A percentile compares a stretch with the other conserved stretches of the same genome.
Conservation (phyloP, 352 stramenopile genomes). For the Achlya hypogyna region DNA sequence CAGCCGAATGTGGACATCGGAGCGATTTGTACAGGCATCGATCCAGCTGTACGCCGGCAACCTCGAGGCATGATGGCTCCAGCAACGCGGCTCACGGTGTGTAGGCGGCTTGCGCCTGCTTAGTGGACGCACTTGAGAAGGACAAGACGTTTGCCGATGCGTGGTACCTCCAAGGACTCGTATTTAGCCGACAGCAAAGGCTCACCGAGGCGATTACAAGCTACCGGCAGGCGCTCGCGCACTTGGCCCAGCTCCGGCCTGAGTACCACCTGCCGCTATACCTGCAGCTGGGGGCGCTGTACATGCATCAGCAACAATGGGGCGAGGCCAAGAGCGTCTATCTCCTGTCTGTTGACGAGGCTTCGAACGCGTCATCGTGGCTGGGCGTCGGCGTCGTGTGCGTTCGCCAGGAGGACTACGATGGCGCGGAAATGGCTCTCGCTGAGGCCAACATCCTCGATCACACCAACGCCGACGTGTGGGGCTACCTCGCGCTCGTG, state of each 20-base stretch:
- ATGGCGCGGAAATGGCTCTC: slow-evolving; percentile 47
- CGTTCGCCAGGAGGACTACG: slow-evolving; percentile 52
- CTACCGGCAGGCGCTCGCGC: slow-evolving; percentile 37
- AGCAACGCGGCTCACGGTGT: neutral
- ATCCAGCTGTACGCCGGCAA: neutral
- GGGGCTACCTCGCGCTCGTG: slow-evolving; percentile 62
- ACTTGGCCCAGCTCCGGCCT: slow-evolving; percentile 24
- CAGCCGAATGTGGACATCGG: neutral
- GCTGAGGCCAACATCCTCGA: slow-evolving; percentile 71
- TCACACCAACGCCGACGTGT: slow-evolving; percentile 51
- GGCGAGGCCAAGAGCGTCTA: slow-evolving; percentile 42
- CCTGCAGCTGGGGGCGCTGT: slow-evolving; percentile 46
- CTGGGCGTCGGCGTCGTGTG: slow-evolving; percentile 64
- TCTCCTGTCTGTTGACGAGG: slow-evolving; percentile 44
- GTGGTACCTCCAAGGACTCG: slow-evolving; percentile 10
- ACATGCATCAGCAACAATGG: slow-evolving; percentile 62
- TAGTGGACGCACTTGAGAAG: slow-evolving; percentile 1
- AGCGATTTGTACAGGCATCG: slow-evolving; percentile 1
- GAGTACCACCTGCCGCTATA: slow-evolving; percentile 35
- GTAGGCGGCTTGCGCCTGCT: neutral
- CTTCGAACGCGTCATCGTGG: slow-evolving; percentile 59
- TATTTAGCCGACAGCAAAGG: slow-evolving; percentile 25
- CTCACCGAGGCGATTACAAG: slow-evolving; percentile 39
- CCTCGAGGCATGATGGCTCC: neutral
- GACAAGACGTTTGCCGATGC: slow-evolving; percentile 1